Conservation (phyloP, 1,139 yeast species). For the Taphrina communis region DNA sequence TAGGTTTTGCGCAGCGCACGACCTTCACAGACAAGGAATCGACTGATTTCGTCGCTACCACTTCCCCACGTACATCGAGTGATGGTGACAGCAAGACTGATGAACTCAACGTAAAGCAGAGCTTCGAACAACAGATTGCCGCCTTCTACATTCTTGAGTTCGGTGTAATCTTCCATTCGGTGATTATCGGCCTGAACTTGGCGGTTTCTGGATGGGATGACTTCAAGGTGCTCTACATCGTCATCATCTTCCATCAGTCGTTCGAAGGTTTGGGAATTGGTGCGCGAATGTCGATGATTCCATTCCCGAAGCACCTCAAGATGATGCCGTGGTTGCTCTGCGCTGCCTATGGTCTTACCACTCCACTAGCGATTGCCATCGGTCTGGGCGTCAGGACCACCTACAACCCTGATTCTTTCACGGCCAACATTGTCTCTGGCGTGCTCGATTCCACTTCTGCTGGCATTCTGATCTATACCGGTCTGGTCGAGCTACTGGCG, state of each 20-base stretch:
- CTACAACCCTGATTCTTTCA: conserved; percentile 62
- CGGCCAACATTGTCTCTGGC: conserved; percentile 71
- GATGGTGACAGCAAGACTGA: conserved; percentile 10
- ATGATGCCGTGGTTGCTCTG: conserved; percentile 68
- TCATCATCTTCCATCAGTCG: conserved; percentile 78
- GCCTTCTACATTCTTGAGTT: conserved; percentile 67
- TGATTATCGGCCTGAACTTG: conserved; percentile 68
- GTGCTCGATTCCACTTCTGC: conserved; percentile 83
- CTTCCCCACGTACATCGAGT: conserved; percentile 5
- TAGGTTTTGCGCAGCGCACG: background rate
- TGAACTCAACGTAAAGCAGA: conserved; percentile 2
- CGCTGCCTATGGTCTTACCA: conserved; percentile 64
- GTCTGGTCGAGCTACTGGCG: conserved; percentile 82
- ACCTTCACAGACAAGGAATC: background rate
- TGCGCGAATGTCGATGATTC: conserved; percentile 72
- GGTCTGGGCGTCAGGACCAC: conserved; percentile 80
- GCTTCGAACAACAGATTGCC: conserved; percentile 52
- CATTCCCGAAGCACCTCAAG: conserved; percentile 61
- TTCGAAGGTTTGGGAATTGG: conserved; percentile 89
- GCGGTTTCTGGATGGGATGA: conserved; percentile 68
- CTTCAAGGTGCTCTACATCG: conserved; percentile 71
- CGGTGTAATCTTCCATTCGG: conserved; percentile 74
- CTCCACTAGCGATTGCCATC: conserved; percentile 81
- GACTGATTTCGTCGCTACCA: background rate
- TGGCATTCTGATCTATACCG: conserved; percentile 81